phyloP scores from a whole-genome alignment of 1,284 basidiomycete genomes.

The Heterobasidion occidentale region DNA sequence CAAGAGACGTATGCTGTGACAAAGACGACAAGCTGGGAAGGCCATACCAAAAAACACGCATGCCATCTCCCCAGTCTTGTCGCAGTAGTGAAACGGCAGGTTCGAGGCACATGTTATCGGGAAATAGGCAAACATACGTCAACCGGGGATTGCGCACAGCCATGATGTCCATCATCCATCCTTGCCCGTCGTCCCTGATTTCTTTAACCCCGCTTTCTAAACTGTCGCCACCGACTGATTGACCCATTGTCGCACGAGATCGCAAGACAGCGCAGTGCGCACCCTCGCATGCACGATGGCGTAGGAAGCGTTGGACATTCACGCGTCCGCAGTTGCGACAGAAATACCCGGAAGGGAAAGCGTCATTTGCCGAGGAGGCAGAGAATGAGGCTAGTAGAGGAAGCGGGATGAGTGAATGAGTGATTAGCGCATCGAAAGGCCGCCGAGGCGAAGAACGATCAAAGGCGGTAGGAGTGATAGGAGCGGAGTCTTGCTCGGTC shows the following conservation, averaged over 20 bases:
- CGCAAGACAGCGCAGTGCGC: conserved; percentile 15
- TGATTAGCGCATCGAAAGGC: background rate
- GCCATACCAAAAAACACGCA: background rate
- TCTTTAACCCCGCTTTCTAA: background rate
- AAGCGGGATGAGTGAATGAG: conserved; percentile 1
- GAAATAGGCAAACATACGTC: background rate
- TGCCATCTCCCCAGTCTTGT: background rate
- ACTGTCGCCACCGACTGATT: conserved; percentile 1
- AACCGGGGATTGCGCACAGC: background rate
- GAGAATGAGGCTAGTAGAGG: conserved; percentile 14
- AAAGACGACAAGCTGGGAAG: background rate
- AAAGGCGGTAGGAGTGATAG: background rate
- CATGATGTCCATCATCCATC: background rate
- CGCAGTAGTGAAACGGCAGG: background rate
- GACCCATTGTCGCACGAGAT: background rate
- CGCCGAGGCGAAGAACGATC: background rate
- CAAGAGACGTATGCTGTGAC: background rate
- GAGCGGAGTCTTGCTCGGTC: background rate
- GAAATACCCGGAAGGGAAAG: conserved; percentile 26
- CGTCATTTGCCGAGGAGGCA: conserved; percentile 11
- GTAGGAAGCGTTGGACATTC: conserved; percentile 30
- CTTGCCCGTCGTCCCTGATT: background rate
- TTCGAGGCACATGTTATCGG: background rate
- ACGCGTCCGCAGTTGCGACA: conserved; percentile 32
- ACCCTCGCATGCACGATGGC: conserved; percentile 30